Percentiles rank a stretch among this genome's conserved stretches.
Evolutionary conservation across 139 green algal genomes (phyloP).

Genomic region (Chlorella sp.): DNA sequence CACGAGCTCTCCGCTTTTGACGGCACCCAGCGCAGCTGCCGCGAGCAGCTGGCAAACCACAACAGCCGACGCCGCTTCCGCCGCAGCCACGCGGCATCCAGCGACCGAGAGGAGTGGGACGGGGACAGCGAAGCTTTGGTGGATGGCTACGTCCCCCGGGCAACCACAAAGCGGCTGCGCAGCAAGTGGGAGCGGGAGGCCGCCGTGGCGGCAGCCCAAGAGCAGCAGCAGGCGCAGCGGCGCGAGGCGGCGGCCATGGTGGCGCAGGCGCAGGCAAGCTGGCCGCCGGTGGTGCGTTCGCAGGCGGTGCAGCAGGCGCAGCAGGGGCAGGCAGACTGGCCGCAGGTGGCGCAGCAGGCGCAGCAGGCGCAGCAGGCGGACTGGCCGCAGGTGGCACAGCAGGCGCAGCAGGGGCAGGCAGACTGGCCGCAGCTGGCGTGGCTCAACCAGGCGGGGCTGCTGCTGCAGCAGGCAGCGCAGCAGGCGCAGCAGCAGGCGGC

Average conservation of each 20-base stretch:
- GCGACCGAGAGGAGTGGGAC: background rate
- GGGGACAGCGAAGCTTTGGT: background rate
- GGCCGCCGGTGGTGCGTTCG: background rate
- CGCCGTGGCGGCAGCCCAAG: background rate
- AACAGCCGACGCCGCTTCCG: constrained; percentile 15
- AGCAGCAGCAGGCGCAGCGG: background rate
- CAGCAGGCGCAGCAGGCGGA: background rate
- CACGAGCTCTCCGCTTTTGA: constrained; percentile 25
- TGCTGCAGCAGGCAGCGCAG: background rate
- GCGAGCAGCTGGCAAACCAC: constrained; percentile 26
- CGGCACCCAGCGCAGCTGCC: constrained; percentile 8
- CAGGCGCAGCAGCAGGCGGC: background rate
- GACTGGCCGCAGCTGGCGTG: background rate
- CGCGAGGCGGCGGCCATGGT: background rate
- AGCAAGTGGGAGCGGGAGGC: background rate
- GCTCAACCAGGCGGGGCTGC: background rate
- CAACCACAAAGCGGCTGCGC: constrained; percentile 2
- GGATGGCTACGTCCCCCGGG: background rate
- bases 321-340: background rate
- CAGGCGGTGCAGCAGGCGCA: background rate
- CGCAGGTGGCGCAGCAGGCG: background rate
- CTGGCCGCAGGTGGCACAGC: background rate
- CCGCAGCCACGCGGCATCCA: background rate
- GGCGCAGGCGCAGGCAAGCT: background rate
- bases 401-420: background rate